These are phyloP conservation scores for Hemileccinum impolitum DNA, from an alignment of 768 basidiomycete species.

Conservation along the genomic window DNA sequence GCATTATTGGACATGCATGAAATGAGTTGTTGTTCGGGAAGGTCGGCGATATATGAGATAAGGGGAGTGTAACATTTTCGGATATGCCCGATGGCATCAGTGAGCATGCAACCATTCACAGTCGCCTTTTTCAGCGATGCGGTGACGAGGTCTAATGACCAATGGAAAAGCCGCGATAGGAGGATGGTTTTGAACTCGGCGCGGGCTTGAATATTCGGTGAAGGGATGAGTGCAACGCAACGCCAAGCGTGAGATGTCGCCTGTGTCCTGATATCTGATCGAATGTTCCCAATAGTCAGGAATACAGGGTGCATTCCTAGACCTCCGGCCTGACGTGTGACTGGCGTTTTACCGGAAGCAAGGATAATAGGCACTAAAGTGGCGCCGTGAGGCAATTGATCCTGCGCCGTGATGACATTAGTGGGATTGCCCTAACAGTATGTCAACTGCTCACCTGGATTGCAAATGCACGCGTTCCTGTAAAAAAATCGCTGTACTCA, in stretches of 20 bases:
- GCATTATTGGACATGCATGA: slow-evolving; percentile 8
- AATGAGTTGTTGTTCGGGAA: slow-evolving; percentile 15
- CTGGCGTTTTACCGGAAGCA: slow-evolving; percentile 16
- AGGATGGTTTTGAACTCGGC: no score
- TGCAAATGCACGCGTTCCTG: slow-evolving; percentile 11
- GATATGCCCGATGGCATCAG: neutral
- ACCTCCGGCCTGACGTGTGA: neutral
- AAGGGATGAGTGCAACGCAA: no score
- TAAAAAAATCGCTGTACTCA: slow-evolving; percentile 25
- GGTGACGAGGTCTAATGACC: neutral
- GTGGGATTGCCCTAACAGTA: no score
- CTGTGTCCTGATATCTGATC: neutral
- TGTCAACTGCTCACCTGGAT: slow-evolving; percentile 20
- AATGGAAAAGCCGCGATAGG: no score
- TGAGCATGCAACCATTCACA: neutral
- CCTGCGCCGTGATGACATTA: no score
- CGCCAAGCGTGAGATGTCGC: slow-evolving; percentile 1
- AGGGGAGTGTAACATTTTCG: slow-evolving; percentile 11
- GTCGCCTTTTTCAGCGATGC: neutral
- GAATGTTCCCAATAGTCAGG: slow-evolving; percentile 9
- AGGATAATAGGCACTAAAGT: slow-evolving; percentile 14
- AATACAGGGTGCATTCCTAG: slow-evolving; percentile 8
- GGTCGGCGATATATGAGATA: slow-evolving; percentile 13
- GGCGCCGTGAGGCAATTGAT: neutral
- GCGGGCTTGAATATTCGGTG: no score